Percentiles rank a stretch among this genome's conserved stretches.
Evolutionary conservation across 2,329 filamentous ascomycete genomes (phyloP).

Genomic region (Metarhizium robertsii): DNA sequence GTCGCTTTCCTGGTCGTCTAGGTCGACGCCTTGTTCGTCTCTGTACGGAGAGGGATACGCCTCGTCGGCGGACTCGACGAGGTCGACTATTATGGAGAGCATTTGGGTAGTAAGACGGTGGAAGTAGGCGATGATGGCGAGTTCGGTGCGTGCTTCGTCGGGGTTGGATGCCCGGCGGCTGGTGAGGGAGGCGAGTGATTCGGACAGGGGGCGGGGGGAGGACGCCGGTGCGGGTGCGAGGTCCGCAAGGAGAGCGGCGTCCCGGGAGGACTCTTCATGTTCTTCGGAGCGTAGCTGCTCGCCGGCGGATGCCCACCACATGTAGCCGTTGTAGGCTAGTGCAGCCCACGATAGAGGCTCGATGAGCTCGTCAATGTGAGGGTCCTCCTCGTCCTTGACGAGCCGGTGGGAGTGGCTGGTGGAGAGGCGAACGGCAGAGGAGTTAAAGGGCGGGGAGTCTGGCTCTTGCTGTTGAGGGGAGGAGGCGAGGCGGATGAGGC

Average conservation of each 20-base stretch:
- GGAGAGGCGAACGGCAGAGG: slow-evolving; percentile 16
- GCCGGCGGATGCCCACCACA: slow-evolving; percentile 84
- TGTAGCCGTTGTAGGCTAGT: slow-evolving; percentile 72
- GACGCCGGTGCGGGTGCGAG: slow-evolving; percentile 27
- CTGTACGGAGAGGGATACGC: slow-evolving; percentile 23
- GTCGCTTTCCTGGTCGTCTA: slow-evolving; percentile 12
- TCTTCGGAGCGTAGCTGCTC: slow-evolving; percentile 57
- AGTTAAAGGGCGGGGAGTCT: slow-evolving; percentile 19
- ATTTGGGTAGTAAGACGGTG: slow-evolving; percentile 64
- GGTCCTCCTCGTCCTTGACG: slow-evolving; percentile 30
- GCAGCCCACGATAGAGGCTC: slow-evolving; percentile 62
- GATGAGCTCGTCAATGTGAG: slow-evolving; percentile 44
- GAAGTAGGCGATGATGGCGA: slow-evolving; percentile 72
- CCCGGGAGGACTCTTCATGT: slow-evolving; percentile 46
- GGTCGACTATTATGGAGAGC: slow-evolving; percentile 50
- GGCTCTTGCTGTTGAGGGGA: slow-evolving; percentile 14
- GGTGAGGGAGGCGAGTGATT: slow-evolving; percentile 36
- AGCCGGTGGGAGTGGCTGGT: slow-evolving; percentile 16
- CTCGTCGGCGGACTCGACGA: slow-evolving; percentile 44
- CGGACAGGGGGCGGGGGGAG: slow-evolving; percentile 24
- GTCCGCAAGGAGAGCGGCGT: slow-evolving; percentile 47
- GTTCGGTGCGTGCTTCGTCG: slow-evolving; percentile 46
- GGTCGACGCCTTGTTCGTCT: slow-evolving; percentile 26
- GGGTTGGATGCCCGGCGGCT: slow-evolving; percentile 22
- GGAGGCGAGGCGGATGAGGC: slow-evolving; percentile 41